Percentiles rank a stretch among this genome's conserved stretches.
Evolutionary conservation across 306 rosid species (phyloP).

Genomic region (Acacia melanoxylon): DNA sequence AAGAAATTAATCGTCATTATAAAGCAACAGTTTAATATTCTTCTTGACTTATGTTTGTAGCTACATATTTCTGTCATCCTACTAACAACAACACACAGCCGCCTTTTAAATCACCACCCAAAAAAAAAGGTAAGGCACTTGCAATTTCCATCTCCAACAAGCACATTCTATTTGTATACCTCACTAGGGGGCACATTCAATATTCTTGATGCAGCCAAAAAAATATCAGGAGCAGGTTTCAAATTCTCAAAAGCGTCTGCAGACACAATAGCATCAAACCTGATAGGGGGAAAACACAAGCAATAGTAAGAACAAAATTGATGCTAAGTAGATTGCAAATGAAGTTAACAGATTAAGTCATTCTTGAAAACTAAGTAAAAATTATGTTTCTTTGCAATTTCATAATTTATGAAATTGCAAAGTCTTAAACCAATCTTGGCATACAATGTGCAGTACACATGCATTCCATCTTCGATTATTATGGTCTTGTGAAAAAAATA

Average conservation of each 20-base stretch:
- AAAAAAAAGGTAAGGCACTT: background rate
- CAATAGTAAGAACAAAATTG: conserved; percentile 15
- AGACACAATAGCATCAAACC: conserved; percentile 93
- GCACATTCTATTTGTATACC: conserved; percentile 49
- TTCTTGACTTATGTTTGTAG: conserved; percentile 17
- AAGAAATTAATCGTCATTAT: conserved; percentile 13
- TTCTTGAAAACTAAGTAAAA: conserved; percentile 14
- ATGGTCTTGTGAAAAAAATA: background rate
- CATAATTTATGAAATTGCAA: too few species aligned
- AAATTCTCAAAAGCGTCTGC: conserved; percentile 98
- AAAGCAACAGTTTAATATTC: conserved; percentile 2
- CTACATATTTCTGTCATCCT: conserved; percentile 17
- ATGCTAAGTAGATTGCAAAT: background rate
- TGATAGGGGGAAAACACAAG: conserved; percentile 45
- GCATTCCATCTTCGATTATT: conserved; percentile 28
- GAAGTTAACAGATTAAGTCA: conserved; percentile 22
- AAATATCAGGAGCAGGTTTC: conserved; percentile 98
- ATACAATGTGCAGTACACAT: background rate
- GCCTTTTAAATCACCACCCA: conserved; percentile 14
- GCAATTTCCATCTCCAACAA: conserved; percentile 20
- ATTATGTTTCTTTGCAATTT: conserved; percentile 16
- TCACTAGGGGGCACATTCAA: conserved; percentile 71
- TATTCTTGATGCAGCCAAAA: conserved; percentile 82
- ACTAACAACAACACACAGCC: conserved; percentile 11
- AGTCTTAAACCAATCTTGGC: conserved; percentile 16